Conservation (phyloP, 2,329 filamentous ascomycete species). For the Fusarium brachygibbosum region DNA sequence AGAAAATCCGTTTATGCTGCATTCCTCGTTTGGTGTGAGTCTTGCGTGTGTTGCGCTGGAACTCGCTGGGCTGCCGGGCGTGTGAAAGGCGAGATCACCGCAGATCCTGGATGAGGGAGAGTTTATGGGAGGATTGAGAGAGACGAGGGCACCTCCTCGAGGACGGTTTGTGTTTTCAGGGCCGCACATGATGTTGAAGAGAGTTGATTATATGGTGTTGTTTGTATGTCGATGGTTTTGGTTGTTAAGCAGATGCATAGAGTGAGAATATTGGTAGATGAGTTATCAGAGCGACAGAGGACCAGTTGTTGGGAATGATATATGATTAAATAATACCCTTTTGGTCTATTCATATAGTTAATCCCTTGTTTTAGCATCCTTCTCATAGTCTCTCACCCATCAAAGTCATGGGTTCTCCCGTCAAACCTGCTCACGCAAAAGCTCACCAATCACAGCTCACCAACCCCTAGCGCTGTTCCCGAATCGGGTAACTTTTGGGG, state of each 20-base stretch:
- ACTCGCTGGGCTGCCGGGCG: conserved; percentile 56
- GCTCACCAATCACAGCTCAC: conserved; percentile 50
- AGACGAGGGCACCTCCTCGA: conserved; percentile 62
- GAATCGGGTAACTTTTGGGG: conserved; percentile 45
- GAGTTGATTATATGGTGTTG: not conserved
- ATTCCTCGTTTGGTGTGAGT: conserved; percentile 53
- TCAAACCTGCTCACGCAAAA: conserved; percentile 40
- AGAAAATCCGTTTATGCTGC: conserved; percentile 28
- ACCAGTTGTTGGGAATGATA: not conserved
- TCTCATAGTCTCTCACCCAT: conserved; percentile 38
- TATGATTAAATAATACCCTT: not conserved
- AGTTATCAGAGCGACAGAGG: not conserved
- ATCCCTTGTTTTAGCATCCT: conserved; percentile 14
- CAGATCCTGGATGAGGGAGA: conserved; percentile 30
- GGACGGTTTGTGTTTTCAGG: conserved; percentile 57
- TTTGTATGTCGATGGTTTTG: not conserved
- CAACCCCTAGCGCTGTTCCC: conserved; percentile 40
- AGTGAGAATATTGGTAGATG: no score
- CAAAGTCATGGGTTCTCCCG: conserved; percentile 1
- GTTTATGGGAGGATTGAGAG: conserved; percentile 54
- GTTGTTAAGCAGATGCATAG: no score
- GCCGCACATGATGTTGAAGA: conserved; percentile 60
- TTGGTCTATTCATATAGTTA: not conserved
- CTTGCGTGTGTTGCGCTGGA: conserved; percentile 59
- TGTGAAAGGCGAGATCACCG: conserved; percentile 62